Conservation (phyloP, 1,284 basidiomycete genomes). For the Meripilus lineatus region DNA sequence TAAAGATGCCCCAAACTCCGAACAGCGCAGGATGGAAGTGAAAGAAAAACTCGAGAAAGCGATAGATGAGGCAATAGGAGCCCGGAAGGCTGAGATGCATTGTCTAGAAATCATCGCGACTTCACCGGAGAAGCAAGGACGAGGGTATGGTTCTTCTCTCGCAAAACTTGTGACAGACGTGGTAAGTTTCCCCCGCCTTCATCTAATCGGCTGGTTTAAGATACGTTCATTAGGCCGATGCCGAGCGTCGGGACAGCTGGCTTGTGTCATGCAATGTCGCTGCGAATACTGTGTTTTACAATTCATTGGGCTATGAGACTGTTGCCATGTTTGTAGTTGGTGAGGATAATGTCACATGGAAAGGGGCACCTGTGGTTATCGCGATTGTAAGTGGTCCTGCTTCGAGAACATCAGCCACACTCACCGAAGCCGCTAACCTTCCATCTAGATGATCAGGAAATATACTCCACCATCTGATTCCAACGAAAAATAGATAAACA, state of each 20-base stretch:
- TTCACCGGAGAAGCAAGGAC: background rate
- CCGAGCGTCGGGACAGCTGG: background rate
- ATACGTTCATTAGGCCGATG: background rate
- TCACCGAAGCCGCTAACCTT: too few species aligned
- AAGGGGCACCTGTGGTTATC: conserved; percentile 3
- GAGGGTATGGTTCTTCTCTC: background rate
- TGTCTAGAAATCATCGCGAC: background rate
- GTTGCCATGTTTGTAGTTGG: conserved; percentile 2
- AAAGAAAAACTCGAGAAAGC: conserved; percentile 1
- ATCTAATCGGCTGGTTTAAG: background rate
- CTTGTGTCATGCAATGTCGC: conserved; percentile 9
- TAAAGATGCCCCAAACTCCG: too few species aligned
- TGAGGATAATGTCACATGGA: conserved; percentile 10
- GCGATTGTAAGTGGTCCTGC: conserved; percentile 9
- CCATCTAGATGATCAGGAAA: too few species aligned
- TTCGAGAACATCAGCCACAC: too few species aligned
- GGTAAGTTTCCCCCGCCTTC: background rate
- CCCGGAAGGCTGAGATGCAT: background rate
- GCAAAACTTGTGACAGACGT: background rate
- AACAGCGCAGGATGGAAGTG: too few species aligned
- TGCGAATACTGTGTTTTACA: conserved; percentile 10
- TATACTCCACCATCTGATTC: too few species aligned
- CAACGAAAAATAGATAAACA: too few species aligned
- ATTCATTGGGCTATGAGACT: conserved; percentile 7
- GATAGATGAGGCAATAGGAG: background rate